Base-by-base conservation (phyloP, 2,329 filamentous ascomycete species). In the Pseudogymnoascus sp. region DNA sequence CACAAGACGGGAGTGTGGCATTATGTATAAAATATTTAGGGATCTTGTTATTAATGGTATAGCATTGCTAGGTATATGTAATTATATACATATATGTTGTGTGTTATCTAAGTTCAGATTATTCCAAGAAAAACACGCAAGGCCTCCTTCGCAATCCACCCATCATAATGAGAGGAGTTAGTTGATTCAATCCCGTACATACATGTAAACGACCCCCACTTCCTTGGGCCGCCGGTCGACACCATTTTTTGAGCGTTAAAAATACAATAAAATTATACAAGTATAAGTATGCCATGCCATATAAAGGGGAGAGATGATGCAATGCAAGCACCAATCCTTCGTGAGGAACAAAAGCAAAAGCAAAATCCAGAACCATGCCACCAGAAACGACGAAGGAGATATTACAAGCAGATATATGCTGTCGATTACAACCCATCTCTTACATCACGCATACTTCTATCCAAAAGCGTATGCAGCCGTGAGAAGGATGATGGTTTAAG, bases 111-210 rank as follows among this genome's bases (percentile, higher is more conserved):
- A 19, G 31, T 31, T 3, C 14, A 3, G 48, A 31, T 54, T 31
- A 54, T 54, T 5, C 23, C 48, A 16, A 11, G 6, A 54, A 31
- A 31, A n/a, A n/a, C n/a, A 54, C 48, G 2, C 48, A 54, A 54
- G 7, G 14, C 48, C 25, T 19, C 19, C 48, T 21, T 19, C 25
- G 48, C 48, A 54, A 54, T 31, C 48, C 48, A 54, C 48, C 48
- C 48, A 41, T 41, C 37, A 54, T 54, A 54, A 51, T 51, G 48
- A 54, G 48, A 54, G 48, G 48, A 54, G 48, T 54, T 54, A 54
- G 48, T 54, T 54, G 4, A 19, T 54, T 25, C 25, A 54, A 54
- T 13, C 48, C 48, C n/a, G 48, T 54, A 51, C 23, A 25, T 54
- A 54, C 48, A 31, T 54, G 23, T 16, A 3, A 28, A 2, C 48